Evolutionary conservation across 2,329 filamentous ascomycete species (phyloP), one percentile per base, ranked within the genome.

Genomic region (Pleurostoma richardsiae): DNA sequence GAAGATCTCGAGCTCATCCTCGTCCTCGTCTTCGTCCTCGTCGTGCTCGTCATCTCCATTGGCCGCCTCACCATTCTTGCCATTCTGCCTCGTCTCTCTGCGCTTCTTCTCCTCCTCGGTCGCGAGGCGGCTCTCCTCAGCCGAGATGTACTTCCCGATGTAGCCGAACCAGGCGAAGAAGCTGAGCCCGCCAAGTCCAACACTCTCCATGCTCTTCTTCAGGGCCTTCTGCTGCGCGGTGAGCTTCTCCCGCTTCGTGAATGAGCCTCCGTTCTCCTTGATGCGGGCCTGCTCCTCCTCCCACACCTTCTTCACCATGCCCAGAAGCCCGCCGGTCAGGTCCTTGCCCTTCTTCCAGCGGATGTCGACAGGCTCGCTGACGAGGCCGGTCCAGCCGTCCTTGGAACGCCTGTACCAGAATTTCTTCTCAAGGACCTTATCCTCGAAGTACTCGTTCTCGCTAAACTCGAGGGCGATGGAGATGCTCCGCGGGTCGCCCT

Each of bases 101-200:
- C 66, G 64, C 59, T 69, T 58, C 53, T 80, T 76, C 56, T 86
- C 79, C 57, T 81, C 74, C 66, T 81, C 79, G 28, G 64, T 67
- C 5, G 83, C 85, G 51, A 77, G 71, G 54, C 70, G 71, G 56
- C 79, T 85, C 75, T 95, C 87, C 66, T 88, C 86, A 3, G 81
- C 85, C 41, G 79, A 80, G 56, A 96, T 71, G 59, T 80, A 80
- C 53, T 80, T 73, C 53, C 82, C 88, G 52, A 77, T 81, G 72
- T 85, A 96, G 45, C 86, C 88, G 65, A 96, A 96, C 79, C 86
- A 94, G 48, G 83, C 82, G 64, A 96, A 96, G 77, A 96, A 96
- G 69, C 85, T 90, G 43, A 83, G 63, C 5, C 78, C 83, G 41
- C 80, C 82, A 51, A 86, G 76, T 41, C 80, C 79, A 11, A 77